Base-by-base conservation (phyloP, 495 filamentous ascomycete genomes). In the Apiosordaria backusii region DNA sequence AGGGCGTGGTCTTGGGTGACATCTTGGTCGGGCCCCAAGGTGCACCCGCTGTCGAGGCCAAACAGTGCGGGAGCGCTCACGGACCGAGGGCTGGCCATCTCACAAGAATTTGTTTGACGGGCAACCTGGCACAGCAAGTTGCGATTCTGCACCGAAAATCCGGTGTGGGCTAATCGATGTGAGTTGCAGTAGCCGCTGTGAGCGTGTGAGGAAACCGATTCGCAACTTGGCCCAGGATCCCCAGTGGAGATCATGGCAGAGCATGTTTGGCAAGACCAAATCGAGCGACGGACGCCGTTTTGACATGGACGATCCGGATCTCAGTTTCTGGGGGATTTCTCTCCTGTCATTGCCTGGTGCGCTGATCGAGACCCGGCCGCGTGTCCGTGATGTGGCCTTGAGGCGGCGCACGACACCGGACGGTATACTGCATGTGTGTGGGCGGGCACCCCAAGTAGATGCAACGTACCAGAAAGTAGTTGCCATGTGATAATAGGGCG, bases 221-320 rank as follows among this genome's bases (percentile, higher is more conserved):
- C 22, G 25, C 68, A 65, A 59, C 68, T 62, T 70, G 62, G 71
- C 67, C 71, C 72, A 61, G 69, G 57, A 65, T 50, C 60, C 57
- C 61, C 68, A 59, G 64, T 64, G 74, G 59, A 72, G 72, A 77
- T 77, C 75, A 74, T 65, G 75, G 69, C 65, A 68, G 70, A 73
- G 67, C 67, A 72, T 76, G 74, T 76, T 77, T 77, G 71, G 75
- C 74, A 68, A 62, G 63, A 72, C 64, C 27, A 24, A 63, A 76
- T 72, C 73, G 66, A 66, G 69, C 68, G 63, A 68, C 71, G 68
- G 62, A 63, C 64, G 62, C 65, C 59, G 74, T 77, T 77, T 76
- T 74, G 72, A 13, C 71, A 70, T 69, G 54, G 67, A 24, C 58
- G 67, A 75, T 77, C 72, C 63, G 65, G 64, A 69, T 69, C 53